Percentiles rank a stretch among this genome's conserved stretches.
Evolutionary conservation across 202 grass and related monocot species (phyloP).

Genomic region (Cymbopogon flexuosus): DNA sequence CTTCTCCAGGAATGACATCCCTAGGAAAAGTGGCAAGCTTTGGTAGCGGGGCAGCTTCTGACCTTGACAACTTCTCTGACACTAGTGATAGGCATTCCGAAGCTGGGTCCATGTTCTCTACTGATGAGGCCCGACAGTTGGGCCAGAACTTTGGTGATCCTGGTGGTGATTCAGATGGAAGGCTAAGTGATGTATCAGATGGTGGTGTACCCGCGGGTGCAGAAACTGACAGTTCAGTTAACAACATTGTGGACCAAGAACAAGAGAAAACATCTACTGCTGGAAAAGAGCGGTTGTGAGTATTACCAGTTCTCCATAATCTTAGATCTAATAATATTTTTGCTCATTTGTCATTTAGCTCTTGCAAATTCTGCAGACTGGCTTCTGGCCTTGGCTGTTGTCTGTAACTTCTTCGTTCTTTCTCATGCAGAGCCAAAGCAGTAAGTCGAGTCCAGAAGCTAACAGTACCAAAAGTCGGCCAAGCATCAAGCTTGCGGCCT

Average conservation of each 20-base stretch:
- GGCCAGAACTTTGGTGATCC: constrained; percentile 34
- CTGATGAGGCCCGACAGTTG: constrained; percentile 30
- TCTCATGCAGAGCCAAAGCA: constrained; percentile 45
- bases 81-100: constrained; percentile 63
- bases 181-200: constrained; percentile 80
- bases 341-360: constrained; percentile 1
- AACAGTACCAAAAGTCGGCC: constrained; percentile 39
- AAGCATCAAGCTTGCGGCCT: constrained; percentile 42
- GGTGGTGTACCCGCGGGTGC: constrained; percentile 42
- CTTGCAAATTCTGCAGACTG: neutral
- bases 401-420: constrained; percentile 5
- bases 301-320: constrained; percentile 21
- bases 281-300: constrained; percentile 72
- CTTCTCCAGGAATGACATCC: constrained; percentile 59
- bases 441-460: constrained; percentile 60
- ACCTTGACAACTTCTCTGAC: constrained; percentile 56
- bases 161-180: constrained; percentile 64
- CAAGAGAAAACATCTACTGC: constrained; percentile 42
- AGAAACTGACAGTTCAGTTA: constrained; percentile 66
- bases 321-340: constrained; percentile 16
- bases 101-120: constrained; percentile 48
- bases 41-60: constrained; percentile 50
- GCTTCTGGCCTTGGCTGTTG: neutral
- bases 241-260: constrained; percentile 43
- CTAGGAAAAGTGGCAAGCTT: constrained; percentile 38